These are phyloP conservation scores for Boletus pseudo-olivaceus DNA, from an alignment of 768 basidiomycete species.

Conservation along the genomic window DNA sequence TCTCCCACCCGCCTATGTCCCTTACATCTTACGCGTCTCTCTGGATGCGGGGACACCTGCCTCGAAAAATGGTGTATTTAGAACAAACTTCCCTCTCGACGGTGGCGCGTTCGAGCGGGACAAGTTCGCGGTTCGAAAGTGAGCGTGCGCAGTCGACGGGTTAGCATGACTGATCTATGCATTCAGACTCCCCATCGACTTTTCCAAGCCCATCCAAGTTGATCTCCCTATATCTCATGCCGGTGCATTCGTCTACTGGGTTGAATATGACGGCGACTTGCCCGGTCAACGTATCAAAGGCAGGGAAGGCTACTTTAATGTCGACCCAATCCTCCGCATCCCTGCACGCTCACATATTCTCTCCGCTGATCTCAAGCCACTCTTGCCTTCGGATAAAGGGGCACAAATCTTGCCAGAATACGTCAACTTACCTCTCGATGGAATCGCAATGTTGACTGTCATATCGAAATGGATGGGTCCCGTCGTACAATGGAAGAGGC, in stretches of 20 bases:
- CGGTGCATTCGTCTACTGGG: slow-evolving; percentile 92
- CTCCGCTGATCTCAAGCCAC: slow-evolving; percentile 45
- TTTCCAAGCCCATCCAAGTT: slow-evolving; percentile 88
- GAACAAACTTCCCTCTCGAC: slow-evolving; percentile 95
- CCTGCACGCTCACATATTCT: slow-evolving; percentile 77
- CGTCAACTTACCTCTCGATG: slow-evolving; percentile 79
- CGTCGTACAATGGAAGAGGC: slow-evolving; percentile 67
- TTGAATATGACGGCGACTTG: slow-evolving; percentile 77
- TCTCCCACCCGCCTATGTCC: slow-evolving; percentile 83
- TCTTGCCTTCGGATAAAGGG: slow-evolving; percentile 52
- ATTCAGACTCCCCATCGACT: slow-evolving; percentile 74
- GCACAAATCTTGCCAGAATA: slow-evolving; percentile 46
- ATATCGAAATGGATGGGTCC: slow-evolving; percentile 99
- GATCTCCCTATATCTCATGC: slow-evolving; percentile 96
- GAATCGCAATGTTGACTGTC: slow-evolving; percentile 82
- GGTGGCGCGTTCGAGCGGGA: slow-evolving; percentile 82
- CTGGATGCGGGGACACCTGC: slow-evolving; percentile 92
- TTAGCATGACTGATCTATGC: slow-evolving; percentile 13
- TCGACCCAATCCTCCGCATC: slow-evolving; percentile 83
- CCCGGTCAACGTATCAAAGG: slow-evolving; percentile 68
- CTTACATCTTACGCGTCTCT: slow-evolving; percentile 89
- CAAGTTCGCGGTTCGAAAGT: slow-evolving; percentile 73
- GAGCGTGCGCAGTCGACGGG: slow-evolving; percentile 23
- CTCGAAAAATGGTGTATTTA: slow-evolving; percentile 86
- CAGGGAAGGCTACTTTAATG: slow-evolving; percentile 91